These are phyloP conservation scores for Kodamaea nitidulidarum DNA, from an alignment of 805 yeast genomes.

Conservation along the genomic window DNA sequence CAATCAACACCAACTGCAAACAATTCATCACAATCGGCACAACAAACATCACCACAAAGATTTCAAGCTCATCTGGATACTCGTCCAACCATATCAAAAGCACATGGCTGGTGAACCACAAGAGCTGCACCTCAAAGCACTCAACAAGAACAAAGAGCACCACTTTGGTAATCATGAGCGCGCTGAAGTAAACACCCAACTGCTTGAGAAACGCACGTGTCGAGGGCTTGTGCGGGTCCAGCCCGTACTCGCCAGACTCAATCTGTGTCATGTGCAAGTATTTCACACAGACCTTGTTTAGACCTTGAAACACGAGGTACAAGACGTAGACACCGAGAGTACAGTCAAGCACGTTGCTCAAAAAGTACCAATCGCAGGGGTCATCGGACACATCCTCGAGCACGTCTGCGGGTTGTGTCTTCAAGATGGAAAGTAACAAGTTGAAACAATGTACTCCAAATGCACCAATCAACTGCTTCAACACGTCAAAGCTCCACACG, in stretches of 20 bases:
- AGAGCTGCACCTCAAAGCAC: slow-evolving; percentile 50
- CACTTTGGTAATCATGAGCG: slow-evolving; percentile 63
- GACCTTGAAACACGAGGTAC: slow-evolving; percentile 46
- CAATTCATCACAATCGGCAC: slow-evolving; percentile 73
- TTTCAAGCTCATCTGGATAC: slow-evolving; percentile 72
- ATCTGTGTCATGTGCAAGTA: slow-evolving; percentile 39
- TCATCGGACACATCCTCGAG: slow-evolving; percentile 25
- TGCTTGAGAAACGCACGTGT: slow-evolving; percentile 63
- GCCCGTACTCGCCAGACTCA: slow-evolving; percentile 61
- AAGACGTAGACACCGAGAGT: slow-evolving; percentile 89
- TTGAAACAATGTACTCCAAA: slow-evolving; percentile 79
- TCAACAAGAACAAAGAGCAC: slow-evolving; percentile 59
- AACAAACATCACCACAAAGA: slow-evolving; percentile 80
- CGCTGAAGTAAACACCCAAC: slow-evolving; percentile 60
- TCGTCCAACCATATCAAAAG: slow-evolving; percentile 79
- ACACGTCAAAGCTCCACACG: slow-evolving; percentile 86
- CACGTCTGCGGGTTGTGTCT: slow-evolving; percentile 21
- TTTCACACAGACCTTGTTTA: slow-evolving; percentile 40
- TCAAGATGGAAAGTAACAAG: slow-evolving; percentile 62
- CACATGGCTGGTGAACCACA: slow-evolving; percentile 61
- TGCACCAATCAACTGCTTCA: slow-evolving; percentile 87
- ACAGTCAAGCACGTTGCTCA: slow-evolving; percentile 84
- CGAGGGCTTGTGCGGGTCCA: slow-evolving; percentile 53
- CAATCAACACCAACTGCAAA: slow-evolving; percentile 68
- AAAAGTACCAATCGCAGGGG: slow-evolving; percentile 94